Evolutionary conservation across 2,329 filamentous ascomycete genomes (phyloP).

Genomic region (Alternaria burnsii): DNA sequence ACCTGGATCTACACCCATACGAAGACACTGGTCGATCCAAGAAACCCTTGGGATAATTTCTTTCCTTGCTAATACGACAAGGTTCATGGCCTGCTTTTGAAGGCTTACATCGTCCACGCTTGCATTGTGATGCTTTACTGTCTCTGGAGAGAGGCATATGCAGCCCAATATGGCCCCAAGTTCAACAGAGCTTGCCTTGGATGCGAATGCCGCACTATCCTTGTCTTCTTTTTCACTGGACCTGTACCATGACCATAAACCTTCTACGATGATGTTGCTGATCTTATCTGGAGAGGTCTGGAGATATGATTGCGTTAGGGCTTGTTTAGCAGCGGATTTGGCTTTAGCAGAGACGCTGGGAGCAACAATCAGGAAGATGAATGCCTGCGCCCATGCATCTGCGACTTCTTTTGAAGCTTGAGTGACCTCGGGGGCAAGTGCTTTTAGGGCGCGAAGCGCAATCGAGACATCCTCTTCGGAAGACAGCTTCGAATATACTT

Average conservation of each 20-base stretch:
- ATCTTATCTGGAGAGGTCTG: constrained; percentile 63
- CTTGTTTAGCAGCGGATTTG: constrained; percentile 68
- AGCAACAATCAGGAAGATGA: constrained; percentile 80
- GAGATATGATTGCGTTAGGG: constrained; percentile 72
- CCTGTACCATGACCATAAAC: constrained; percentile 82
- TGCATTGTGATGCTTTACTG: constrained; percentile 56
- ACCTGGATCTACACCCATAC: constrained; percentile 83
- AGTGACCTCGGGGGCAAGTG: constrained; percentile 65
- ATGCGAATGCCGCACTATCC: constrained; percentile 73
- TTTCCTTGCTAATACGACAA: constrained; percentile 80
- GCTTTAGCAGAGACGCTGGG: constrained; percentile 67
- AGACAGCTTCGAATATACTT: constrained; percentile 82
- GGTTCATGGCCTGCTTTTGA: constrained; percentile 75
- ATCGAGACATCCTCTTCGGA: constrained; percentile 80
- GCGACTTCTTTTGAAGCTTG: constrained; percentile 61
- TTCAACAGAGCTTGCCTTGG: constrained; percentile 70
- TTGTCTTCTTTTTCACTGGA: constrained; percentile 75
- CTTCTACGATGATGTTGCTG: constrained; percentile 71
- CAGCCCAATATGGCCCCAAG: constrained; percentile 69
- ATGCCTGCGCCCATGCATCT: constrained; percentile 81
- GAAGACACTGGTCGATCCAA: constrained; percentile 91
- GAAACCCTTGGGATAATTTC: constrained; percentile 78
- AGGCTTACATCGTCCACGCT: constrained; percentile 61
- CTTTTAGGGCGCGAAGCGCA: constrained; percentile 74
- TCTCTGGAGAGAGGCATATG: constrained; percentile 68